phyloP scores from a whole-genome alignment of 2,329 filamentous ascomycete genomes.

The Ophiostoma novo-ulmi region DNA sequence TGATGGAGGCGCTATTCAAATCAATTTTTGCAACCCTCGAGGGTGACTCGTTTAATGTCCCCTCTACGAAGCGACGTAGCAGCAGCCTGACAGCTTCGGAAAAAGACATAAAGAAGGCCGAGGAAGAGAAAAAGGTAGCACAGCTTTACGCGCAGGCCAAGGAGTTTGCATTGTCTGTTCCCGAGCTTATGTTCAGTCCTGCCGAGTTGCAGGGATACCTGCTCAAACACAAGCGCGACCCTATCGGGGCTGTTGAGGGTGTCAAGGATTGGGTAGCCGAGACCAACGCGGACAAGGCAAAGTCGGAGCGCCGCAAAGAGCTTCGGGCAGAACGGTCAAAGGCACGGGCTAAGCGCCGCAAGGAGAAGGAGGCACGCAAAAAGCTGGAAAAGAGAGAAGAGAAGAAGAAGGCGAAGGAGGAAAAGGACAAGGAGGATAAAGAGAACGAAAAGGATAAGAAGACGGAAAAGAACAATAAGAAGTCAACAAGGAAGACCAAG shows the following conservation, averaged over 20 bases:
- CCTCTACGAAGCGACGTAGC: not conserved
- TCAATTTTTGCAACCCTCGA: constrained; percentile 53
- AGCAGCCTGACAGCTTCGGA: not conserved
- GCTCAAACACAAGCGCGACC: constrained; percentile 51
- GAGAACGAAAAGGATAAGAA: constrained; percentile 8
- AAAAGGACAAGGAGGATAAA: constrained; percentile 24
- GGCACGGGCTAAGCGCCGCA: not conserved
- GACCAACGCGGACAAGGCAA: constrained; percentile 45
- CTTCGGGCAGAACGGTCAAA: constrained; percentile 6
- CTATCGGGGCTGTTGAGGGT: constrained; percentile 44
- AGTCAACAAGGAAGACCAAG: constrained; percentile 3
- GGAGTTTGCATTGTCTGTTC: constrained; percentile 48
- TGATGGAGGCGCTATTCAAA: constrained; percentile 52
- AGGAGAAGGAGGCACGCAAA: not conserved
- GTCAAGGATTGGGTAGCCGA: constrained; percentile 47
- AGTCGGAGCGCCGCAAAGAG: constrained; percentile 36
- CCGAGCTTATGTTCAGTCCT: constrained; percentile 52
- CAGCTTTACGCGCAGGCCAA: constrained; percentile 44
- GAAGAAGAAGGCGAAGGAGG: constrained; percentile 28
- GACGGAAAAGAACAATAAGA: constrained; percentile 20
- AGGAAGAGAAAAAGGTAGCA: constrained; percentile 30
- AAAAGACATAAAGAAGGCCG: not conserved
- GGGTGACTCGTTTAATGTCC: constrained; percentile 38
- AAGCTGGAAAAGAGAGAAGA: constrained; percentile 28
- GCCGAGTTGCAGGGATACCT: constrained; percentile 58